Evolutionary conservation across 169 alveolate species (phyloP).

Genomic region (Amoebophrya sp.): DNA sequence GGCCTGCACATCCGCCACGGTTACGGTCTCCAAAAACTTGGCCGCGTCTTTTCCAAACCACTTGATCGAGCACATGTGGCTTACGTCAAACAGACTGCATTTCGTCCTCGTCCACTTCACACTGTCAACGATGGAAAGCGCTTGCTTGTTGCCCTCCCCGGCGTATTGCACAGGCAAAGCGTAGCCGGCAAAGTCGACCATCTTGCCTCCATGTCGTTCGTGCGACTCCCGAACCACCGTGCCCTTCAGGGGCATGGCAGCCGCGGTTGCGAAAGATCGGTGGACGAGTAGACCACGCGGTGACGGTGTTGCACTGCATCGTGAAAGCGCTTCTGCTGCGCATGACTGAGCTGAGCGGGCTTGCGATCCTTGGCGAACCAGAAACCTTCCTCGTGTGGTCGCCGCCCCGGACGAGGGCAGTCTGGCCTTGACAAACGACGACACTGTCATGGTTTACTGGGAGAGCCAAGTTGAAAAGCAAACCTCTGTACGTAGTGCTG

Average conservation of each 20-base stretch:
- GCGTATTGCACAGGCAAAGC: slow-evolving; percentile 1
- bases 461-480: too few species aligned
- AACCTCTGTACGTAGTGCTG: too few species aligned
- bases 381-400: too few species aligned
- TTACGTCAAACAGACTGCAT: neutral
- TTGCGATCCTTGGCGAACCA: too few species aligned
- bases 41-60: neutral
- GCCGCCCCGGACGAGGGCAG: too few species aligned
- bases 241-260: neutral
- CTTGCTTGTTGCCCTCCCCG: neutral
- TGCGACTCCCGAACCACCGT: neutral
- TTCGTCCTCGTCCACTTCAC: neutral
- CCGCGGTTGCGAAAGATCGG: neutral
- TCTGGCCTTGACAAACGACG: too few species aligned
- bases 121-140: neutral
- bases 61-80: neutral
- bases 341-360: too few species aligned
- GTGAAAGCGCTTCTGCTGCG: too few species aligned
- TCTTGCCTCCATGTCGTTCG: neutral
- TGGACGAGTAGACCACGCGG: too few species aligned
- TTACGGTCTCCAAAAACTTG: neutral
- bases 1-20: neutral
- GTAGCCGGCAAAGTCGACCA: neutral
- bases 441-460: too few species aligned
- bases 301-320: too few species aligned